Base-by-base conservation (phyloP, 306 rosid genomes). In the Vigna mungo region DNA sequence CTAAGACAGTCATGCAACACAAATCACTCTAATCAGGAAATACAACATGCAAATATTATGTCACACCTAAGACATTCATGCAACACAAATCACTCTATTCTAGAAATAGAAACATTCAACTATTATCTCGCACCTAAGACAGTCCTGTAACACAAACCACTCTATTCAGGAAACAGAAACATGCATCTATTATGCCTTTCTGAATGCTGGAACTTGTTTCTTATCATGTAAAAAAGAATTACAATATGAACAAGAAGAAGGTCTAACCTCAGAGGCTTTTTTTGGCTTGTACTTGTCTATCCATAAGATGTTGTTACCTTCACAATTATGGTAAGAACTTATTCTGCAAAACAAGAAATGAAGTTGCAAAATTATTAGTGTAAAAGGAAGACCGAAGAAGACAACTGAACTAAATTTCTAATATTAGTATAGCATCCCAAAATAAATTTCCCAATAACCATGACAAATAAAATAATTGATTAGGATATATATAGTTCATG, bases 71-170 rank as follows among this genome's bases (percentile, higher is more conserved):
- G 25, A 23, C 25, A 23, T 1, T 23, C 25, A 23, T 23, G 25
- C 25, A 21, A 21, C 23, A 21, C 23, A 21, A 21, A 21, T 21
- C 23, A 23, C 25, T 23, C 25, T 23, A 23, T 25, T 23, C 27
- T 23, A 0, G 3, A 23, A 23, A 23, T 23, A 23, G 0, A 23
- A 23, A 23, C 27, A 23, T 23, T 2, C 2, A 23, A 23, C 3
- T 25, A 63, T 95, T 95, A 39, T 97, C 97, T 54, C 98, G 92
- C 16, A 95, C 91, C 97, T 95, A 47, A 78, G 63, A 61, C 21
- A 15, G 55, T 69, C 70, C 81, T 64, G 68, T 58, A 71, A 74
- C 54, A 63, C 49, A 15, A 72, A 55, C 59, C 44, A 36, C 60
- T 43, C 30, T 71, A 60, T 51, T 61, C 53, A 48, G 11, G 16